Evolutionary conservation across 257 asterid species (phyloP).

Genomic region (Solanum corneliomulleri): DNA sequence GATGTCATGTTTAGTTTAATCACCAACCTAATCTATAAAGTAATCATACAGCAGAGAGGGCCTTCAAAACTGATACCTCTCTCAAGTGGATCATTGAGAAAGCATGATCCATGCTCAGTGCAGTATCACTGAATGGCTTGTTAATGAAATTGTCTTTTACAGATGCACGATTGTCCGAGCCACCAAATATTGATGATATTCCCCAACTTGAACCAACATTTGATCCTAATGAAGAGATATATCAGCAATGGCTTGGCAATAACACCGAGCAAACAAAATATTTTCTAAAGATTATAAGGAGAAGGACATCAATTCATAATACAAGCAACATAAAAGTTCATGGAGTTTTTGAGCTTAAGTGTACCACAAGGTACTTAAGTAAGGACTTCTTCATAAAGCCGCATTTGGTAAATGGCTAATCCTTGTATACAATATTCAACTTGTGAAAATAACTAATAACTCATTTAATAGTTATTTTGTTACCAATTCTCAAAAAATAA

Average conservation of each 20-base stretch:
- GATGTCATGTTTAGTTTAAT: neutral
- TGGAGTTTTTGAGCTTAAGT: neutral
- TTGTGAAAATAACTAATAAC: neutral
- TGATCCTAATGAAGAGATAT: slow-evolving; percentile 27
- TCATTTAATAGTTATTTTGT: neutral
- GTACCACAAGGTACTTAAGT: neutral
- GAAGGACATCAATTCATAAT: neutral
- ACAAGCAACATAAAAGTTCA: neutral
- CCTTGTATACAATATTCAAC: neutral
- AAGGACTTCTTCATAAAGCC: neutral
- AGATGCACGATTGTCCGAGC: slow-evolving; percentile 43
- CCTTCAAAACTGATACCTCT: slow-evolving; percentile 37
- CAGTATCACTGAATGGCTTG: slow-evolving; percentile 43
- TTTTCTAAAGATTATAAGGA: neutral
- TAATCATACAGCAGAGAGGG: neutral
- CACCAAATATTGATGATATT: slow-evolving; percentile 86
- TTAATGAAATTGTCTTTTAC: slow-evolving; percentile 42
- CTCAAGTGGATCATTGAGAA: slow-evolving; percentile 65
- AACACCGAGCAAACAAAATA: neutral
- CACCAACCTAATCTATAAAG: neutral
- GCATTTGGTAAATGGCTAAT: neutral
- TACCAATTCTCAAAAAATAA: neutral
- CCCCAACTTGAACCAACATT: slow-evolving; percentile 75
- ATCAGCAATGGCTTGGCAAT: neutral
- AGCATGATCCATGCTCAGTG: slow-evolving; percentile 42